These are phyloP conservation scores for Protomyces macrosporus DNA, from an alignment of 1,139 yeast species.

Conservation along the genomic window DNA sequence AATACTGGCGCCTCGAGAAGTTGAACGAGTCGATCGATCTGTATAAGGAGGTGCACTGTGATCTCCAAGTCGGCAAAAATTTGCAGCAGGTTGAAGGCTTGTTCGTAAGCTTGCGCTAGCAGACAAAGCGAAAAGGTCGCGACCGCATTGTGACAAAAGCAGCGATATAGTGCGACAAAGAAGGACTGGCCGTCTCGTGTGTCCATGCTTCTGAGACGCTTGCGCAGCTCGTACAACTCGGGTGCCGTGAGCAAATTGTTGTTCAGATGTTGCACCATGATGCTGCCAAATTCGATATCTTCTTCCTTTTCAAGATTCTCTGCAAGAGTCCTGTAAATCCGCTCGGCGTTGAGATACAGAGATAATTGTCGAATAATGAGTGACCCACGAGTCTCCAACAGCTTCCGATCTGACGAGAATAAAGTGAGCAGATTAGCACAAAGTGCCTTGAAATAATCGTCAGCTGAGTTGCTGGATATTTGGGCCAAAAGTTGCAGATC, in stretches of 20 bases:
- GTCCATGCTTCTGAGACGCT: slow-evolving; percentile 11
- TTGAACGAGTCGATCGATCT: slow-evolving; percentile 75
- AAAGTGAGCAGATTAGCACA: slow-evolving; percentile 65
- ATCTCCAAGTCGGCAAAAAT: slow-evolving; percentile 70
- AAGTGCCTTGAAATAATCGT: slow-evolving; percentile 69
- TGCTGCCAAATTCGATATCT: slow-evolving; percentile 67
- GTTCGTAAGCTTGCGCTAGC: slow-evolving; percentile 80
- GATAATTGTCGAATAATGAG: slow-evolving; percentile 81
- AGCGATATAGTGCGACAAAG: slow-evolving; percentile 71
- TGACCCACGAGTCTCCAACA: slow-evolving; percentile 69
- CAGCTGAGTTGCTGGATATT: slow-evolving; percentile 71
- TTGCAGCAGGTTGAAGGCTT: slow-evolving; percentile 75
- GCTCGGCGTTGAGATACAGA: slow-evolving; percentile 71
- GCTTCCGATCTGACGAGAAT: slow-evolving; percentile 60
- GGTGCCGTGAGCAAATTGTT: slow-evolving; percentile 76
- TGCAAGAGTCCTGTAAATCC: slow-evolving; percentile 75
- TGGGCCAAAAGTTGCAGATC: slow-evolving; percentile 73
- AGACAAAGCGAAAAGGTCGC: slow-evolving; percentile 83
- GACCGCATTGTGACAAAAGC: slow-evolving; percentile 89
- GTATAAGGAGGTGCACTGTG: slow-evolving; percentile 64
- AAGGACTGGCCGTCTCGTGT: slow-evolving; percentile 52
- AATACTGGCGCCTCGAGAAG: slow-evolving; percentile 83
- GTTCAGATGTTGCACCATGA: slow-evolving; percentile 72
- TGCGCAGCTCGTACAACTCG: slow-evolving; percentile 18
- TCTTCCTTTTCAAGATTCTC: slow-evolving; percentile 62